Conservation (phyloP, 257 asterid species). For the Solanum arcanum region DNA sequence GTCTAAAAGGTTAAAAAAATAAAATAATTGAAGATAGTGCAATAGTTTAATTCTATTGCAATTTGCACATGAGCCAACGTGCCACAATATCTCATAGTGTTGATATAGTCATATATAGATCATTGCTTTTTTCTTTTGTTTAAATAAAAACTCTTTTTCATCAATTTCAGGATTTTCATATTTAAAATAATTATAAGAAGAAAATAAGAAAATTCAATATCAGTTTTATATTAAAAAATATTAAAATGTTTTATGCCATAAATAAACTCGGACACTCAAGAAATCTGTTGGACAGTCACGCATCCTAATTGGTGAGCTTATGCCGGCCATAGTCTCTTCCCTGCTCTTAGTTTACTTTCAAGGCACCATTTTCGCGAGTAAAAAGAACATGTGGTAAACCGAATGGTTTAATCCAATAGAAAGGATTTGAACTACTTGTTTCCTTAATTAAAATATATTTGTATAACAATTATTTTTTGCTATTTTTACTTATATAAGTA, state of each 20-base stretch:
- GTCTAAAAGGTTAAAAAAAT: background rate
- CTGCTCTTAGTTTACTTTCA: no score
- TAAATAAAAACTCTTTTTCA: no score
- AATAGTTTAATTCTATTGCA: background rate
- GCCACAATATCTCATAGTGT: background rate
- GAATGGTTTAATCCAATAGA: background rate
- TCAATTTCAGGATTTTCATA: background rate
- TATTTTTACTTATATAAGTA: background rate
- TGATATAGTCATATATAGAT: background rate
- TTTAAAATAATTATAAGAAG: background rate
- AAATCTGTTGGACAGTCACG: no score
- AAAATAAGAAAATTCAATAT: background rate
- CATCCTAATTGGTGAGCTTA: no score
- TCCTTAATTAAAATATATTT: no score
- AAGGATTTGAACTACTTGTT: background rate
- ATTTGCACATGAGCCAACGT: background rate
- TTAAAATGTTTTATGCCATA: no score
- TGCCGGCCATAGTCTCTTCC: no score
- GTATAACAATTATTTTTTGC: background rate
- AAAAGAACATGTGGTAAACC: no score
- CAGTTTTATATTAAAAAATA: background rate
- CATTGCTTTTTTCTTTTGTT: background rate
- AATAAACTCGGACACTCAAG: no score
- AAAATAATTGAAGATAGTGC: slow-evolving; percentile 4
- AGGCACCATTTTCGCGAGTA: no score